These are phyloP conservation scores for Sarcomyxa edulis DNA, from an alignment of 768 basidiomycete genomes.

Conservation along the genomic window DNA sequence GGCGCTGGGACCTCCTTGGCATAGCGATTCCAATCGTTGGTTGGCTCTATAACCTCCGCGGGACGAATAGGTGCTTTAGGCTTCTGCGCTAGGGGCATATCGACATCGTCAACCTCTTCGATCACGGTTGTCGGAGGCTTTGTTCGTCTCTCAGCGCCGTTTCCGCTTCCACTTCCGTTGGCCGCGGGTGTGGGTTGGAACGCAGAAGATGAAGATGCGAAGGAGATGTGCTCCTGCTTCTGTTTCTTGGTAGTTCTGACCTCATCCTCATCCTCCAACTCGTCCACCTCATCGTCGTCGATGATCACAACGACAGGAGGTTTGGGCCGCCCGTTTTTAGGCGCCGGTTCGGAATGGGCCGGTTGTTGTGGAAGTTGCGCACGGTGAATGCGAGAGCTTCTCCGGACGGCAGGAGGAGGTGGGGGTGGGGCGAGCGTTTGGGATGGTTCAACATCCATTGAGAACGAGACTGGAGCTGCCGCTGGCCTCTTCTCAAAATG, in stretches of 20 bases:
- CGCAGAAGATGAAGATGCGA: slow-evolving; percentile 7
- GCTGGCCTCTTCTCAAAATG: slow-evolving; percentile 36
- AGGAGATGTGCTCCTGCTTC: slow-evolving; percentile 19
- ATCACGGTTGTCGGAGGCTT: slow-evolving; percentile 1
- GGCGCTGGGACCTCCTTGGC: too few relatives aligned
- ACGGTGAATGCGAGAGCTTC: background rate
- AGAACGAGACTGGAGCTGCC: background rate
- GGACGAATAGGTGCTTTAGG: background rate
- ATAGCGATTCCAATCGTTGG: too few relatives aligned
- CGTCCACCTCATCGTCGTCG: slow-evolving; percentile 21
- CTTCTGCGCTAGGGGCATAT: slow-evolving; percentile 1
- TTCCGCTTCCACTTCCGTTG: slow-evolving; percentile 5
- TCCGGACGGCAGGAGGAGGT: too few relatives aligned
- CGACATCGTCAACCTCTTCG: slow-evolving; percentile 6
- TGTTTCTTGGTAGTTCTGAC: slow-evolving; percentile 29
- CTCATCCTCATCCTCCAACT: slow-evolving; percentile 24
- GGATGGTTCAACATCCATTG: background rate
- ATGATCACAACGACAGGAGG: slow-evolving; percentile 26
- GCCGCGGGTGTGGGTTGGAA: background rate
- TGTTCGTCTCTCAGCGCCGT: background rate
- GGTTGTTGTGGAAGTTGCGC: background rate
- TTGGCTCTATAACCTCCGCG: background rate
- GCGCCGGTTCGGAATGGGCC: too few relatives aligned
- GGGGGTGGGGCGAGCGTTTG: background rate
- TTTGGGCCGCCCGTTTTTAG: background rate